Base-by-base conservation (phyloP, 805 yeast species). In the Naumovozyma baii region DNA sequence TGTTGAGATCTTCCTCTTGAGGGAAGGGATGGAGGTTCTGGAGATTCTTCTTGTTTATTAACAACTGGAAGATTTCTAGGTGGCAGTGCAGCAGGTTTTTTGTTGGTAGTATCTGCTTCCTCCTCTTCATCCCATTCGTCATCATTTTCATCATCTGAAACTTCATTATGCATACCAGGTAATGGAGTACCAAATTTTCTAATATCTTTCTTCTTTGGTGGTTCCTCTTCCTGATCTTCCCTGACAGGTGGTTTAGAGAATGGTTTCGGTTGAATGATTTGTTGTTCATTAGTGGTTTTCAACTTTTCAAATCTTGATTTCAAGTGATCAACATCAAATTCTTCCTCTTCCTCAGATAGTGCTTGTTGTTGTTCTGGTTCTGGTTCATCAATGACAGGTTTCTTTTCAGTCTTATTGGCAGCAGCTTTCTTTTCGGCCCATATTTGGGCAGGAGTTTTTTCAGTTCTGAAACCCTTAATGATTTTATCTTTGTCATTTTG, bases 361-460 rank as follows among this genome's bases (percentile, higher is more conserved):
- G 44, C 25, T 29, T 32, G 16, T 25, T 22, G 32, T 13, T 19
- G 19, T 18, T 25, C 20, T 43, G 25, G 18, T 40, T 30, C 31
- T 19, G 18, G 32, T 29, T n/a, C 17, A 14, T 28, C 18, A 18
- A 5, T 4, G 18, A 18, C 29, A n/a, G 4, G 18, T 5, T 29
- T 28, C 30, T 36, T 9, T 28, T 26, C 22, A 33, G 40, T 9
- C 12, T 33, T 39, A 20, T 33, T 37, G 20, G 68, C 76, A 57
- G 78, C 72, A 36, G 86, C 94, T 55, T 80, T 77, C 65, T 80
- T 83, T 57, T 83, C 96, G 18, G 96, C 96, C 96, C 96, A 87
- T 20, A 84, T 53, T 64, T 87, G 96, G 20, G 96, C 96, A 18
- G 96, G 96, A 5, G 95, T 83, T 62, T 85, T 83, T 44, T 95